Conservation (phyloP, 345 rosid species). For the Dipteronia dyeriana region DNA sequence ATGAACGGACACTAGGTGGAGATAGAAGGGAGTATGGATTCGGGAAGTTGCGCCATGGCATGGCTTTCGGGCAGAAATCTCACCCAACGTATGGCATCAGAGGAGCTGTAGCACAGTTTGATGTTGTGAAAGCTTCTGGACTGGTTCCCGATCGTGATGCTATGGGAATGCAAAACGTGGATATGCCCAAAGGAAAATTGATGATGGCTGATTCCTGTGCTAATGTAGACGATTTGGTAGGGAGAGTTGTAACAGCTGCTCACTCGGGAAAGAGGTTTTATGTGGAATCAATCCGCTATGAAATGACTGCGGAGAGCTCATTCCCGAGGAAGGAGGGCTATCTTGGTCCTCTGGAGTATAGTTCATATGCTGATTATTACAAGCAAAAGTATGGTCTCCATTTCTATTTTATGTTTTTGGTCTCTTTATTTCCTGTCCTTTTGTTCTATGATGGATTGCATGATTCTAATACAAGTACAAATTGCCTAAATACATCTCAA, state of each 20-base stretch:
- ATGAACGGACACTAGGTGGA: constrained; percentile 97
- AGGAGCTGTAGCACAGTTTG: constrained; percentile 96
- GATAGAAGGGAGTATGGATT: constrained; percentile 98
- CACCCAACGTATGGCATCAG: constrained; percentile 99
- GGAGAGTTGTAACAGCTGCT: constrained; percentile 91
- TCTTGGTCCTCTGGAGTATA: constrained; percentile 96
- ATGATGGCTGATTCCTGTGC: constrained; percentile 81
- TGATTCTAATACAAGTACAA: constrained; percentile 28
- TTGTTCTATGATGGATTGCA: constrained; percentile 23
- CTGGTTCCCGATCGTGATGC: constrained; percentile 69
- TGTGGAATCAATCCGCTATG: constrained; percentile 82
- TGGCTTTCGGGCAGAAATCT: constrained; percentile 80
- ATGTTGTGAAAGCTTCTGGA: constrained; percentile 92
- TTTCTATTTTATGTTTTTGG: background rate
- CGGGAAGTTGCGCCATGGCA: constrained; percentile 89
- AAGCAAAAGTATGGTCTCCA: constrained; percentile 74
- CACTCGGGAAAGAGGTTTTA: constrained; percentile 99
- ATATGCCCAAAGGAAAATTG: constrained; percentile 52
- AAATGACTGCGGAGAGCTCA: constrained; percentile 91
- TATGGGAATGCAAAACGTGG: constrained; percentile 39
- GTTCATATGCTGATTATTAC: constrained; percentile 90
- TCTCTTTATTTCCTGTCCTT: background rate
- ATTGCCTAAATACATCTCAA: constrained; percentile 41
- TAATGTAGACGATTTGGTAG: constrained; percentile 62
- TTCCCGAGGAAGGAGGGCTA: constrained; percentile 99